phyloP scores from a whole-genome alignment of 176 grass and related monocot species.

The Musa schizocarpa region DNA sequence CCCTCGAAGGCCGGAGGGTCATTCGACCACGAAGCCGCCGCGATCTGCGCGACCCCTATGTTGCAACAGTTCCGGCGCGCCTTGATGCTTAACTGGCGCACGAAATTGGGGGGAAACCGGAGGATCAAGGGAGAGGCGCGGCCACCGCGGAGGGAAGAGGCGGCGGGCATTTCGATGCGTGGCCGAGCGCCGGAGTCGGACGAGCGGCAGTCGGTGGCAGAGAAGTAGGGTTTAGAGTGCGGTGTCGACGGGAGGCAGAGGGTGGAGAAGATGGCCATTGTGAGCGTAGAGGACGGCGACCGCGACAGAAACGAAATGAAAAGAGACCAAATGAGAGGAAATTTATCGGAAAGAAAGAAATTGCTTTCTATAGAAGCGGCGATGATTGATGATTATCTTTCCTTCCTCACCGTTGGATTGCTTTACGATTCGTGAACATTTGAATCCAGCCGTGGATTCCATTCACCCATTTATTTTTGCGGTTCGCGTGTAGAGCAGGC shows the following conservation, averaged over 20 bases:
- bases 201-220: slow-evolving; percentile 4
- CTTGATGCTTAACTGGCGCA: slow-evolving; percentile 96
- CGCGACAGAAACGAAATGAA: no score
- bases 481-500: no score
- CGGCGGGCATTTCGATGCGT: not conserved
- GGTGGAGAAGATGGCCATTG: slow-evolving; percentile 3
- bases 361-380: no score
- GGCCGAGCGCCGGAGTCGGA: slow-evolving; percentile 15
- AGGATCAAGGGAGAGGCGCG: slow-evolving; percentile 16
- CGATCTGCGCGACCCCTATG: slow-evolving; percentile 96
- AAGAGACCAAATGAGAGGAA: no score
- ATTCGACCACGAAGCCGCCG: slow-evolving; percentile 87
- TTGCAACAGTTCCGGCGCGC: slow-evolving; percentile 99
- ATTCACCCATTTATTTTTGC: no score
- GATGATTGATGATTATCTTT: no score
- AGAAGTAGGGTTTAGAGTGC: no score
- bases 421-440: no score
- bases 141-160: slow-evolving; percentile 16
- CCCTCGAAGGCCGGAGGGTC: slow-evolving; percentile 17
- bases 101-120: slow-evolving; percentile 96
- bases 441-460: no score
- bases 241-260: not conserved
- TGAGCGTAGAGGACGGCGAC: no score
- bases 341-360: no score
- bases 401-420: no score